Evolutionary conservation across 1,284 basidiomycete genomes (phyloP), one percentile per base, ranked within the genome.

Genomic region (Singerocomus inundabilis): DNA sequence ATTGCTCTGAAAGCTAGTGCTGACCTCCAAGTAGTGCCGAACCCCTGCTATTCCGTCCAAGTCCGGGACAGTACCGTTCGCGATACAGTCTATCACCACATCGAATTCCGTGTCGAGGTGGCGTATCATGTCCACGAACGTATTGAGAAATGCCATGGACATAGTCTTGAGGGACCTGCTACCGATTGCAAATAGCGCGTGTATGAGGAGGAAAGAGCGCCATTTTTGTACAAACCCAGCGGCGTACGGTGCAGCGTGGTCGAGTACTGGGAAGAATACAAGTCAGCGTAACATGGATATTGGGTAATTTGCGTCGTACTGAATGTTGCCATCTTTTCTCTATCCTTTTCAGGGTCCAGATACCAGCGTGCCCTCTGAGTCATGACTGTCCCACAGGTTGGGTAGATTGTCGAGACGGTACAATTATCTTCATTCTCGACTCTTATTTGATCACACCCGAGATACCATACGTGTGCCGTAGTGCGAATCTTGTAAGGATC

Each of bases 161-260:
- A 60, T 53, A 5, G 42, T 31, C 31, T 50, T 44, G 9, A 63
- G 40, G 10, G 48, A 42, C 33, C 28, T 45, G 42, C 52, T 48
- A 4, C 42, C 18, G 12, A 66, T 11, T 11, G 51, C 44, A 38
- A 62, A 64, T 10, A 64, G 21, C 1, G 42, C 62, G 13, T 60
- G 61, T 8, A 60, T 51, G 4, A 64, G 37, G n/a, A 63, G 60
- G 30, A 53, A 66, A 11, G 63, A 49, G 4, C 48, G 45, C 46
- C 52, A 60, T 11, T 53, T 50, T 32, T 24, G 24, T 44, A 63
- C 53, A 28, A 66, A 56, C 9, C 36, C 42, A 2, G 47, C 33
- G 0, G 62, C 64, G 29, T 49, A 50, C 2, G 62, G 59, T 5
- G 55, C 51, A n/a, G 53, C 47, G 10, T 57, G 46, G 16, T 58